These are phyloP conservation scores for Tylopilus subfusipes DNA, from an alignment of 768 basidiomycete species.

Conservation along the genomic window DNA sequence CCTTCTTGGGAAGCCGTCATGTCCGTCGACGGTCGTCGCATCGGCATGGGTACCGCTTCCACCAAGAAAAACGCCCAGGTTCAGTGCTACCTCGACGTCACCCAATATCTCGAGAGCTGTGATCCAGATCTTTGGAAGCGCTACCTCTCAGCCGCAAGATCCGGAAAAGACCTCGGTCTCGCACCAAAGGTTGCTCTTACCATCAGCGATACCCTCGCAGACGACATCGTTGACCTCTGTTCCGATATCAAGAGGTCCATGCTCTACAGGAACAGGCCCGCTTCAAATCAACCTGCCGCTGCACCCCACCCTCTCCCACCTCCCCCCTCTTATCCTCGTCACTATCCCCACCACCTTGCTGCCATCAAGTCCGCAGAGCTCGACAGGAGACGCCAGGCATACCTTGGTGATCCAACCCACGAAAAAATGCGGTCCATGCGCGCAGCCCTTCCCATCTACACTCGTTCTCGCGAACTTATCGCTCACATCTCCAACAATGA, in stretches of 20 bases:
- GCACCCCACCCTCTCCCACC: background rate
- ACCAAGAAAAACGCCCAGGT: conserved; percentile 71
- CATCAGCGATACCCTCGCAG: conserved; percentile 60
- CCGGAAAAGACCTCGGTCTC: conserved; percentile 66
- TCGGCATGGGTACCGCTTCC: conserved; percentile 70
- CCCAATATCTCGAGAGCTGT: conserved; percentile 80
- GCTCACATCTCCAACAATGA: conserved; percentile 70
- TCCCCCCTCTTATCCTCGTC: conserved; percentile 22
- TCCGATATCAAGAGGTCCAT: conserved; percentile 58
- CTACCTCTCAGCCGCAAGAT: conserved; percentile 58
- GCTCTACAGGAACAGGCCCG: conserved; percentile 65
- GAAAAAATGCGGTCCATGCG: conserved; percentile 68
- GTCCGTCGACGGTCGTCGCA: conserved; percentile 70
- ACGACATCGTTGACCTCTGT: conserved; percentile 68
- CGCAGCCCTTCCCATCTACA: conserved; percentile 68
- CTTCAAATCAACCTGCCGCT: conserved; percentile 16
- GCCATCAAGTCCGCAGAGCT: conserved; percentile 59
- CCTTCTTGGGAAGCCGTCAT: conserved; percentile 69
- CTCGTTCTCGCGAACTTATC: conserved; percentile 63
- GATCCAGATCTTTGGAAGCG: conserved; percentile 77
- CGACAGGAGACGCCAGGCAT: conserved; percentile 48
- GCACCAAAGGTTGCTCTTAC: conserved; percentile 67
- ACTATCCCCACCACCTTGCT: conserved; percentile 31
- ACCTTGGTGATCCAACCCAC: conserved; percentile 56
- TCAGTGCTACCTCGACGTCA: conserved; percentile 83